A percentile compares a stretch with the other conserved stretches of the same genome.
Evolutionary conservation across 208 protist species (phyloP).

Genomic region (Zelonia costaricensis): DNA sequence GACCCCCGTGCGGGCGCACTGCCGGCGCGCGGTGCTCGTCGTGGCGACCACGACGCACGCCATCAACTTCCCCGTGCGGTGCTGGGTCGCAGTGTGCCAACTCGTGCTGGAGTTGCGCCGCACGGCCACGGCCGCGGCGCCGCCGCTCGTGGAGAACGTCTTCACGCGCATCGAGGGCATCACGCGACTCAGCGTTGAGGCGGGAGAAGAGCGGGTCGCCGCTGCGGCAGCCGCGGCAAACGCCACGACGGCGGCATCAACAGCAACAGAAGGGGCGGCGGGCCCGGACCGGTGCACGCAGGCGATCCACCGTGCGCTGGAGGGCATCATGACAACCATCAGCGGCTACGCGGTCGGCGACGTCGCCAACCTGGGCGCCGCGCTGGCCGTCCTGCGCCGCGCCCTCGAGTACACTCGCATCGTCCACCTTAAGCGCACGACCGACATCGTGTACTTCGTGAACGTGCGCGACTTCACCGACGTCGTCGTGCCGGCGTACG

Average conservation of each 20-base stretch:
- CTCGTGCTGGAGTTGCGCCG: constrained; percentile 54
- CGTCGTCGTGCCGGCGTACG: constrained; percentile 56
- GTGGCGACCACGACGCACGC: constrained; percentile 67
- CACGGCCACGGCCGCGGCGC: constrained; percentile 25
- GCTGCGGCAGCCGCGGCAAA: constrained; percentile 1
- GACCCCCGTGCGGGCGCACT: constrained; percentile 47
- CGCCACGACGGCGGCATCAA: no score
- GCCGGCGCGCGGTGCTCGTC: constrained; percentile 55
- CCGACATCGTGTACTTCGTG: constrained; percentile 57
- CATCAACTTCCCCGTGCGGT: constrained; percentile 70
- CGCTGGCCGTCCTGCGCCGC: constrained; percentile 60
- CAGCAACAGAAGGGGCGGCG: not conserved
- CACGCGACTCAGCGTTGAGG: constrained; percentile 53
- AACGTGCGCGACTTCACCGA: constrained; percentile 58
- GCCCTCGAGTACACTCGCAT: constrained; percentile 73
- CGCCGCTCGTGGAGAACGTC: constrained; percentile 57
- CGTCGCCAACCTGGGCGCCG: constrained; percentile 43
- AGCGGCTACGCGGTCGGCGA: constrained; percentile 37
- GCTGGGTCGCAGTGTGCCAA: constrained; percentile 67
- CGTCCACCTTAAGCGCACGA: constrained; percentile 34
- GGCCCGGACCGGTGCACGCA: constrained; percentile 4
- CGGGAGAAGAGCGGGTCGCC: constrained; percentile 2
- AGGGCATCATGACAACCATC: constrained; percentile 52
- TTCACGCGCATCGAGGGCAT: constrained; percentile 73
- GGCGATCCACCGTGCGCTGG: constrained; percentile 55